These are phyloP conservation scores for Collybia sordida DNA, from an alignment of 768 basidiomycete genomes.

Conservation along the genomic window DNA sequence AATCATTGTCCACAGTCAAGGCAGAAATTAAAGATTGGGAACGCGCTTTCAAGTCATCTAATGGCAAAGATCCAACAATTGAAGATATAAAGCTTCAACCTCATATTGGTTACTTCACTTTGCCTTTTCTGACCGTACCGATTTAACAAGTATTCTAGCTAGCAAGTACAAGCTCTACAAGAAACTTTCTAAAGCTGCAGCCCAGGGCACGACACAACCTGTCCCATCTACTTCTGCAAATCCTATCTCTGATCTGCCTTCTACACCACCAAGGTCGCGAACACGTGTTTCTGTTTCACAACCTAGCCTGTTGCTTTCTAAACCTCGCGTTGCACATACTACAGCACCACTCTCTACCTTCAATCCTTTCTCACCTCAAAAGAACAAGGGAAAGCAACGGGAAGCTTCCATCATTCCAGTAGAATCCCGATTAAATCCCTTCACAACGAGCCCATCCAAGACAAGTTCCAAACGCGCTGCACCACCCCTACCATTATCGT, in stretches of 20 bases:
- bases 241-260: conserved; percentile 27
- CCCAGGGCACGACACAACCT: conserved; percentile 12
- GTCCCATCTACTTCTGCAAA: conserved; percentile 12
- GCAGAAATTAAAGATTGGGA: conserved; percentile 81
- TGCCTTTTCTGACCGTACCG: neutral
- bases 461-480: conserved; percentile 21
- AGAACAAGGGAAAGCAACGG: conserved; percentile 54
- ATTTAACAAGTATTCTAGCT: conserved; percentile 41
- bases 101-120: conserved; percentile 53
- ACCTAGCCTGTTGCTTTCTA: conserved; percentile 36
- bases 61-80: conserved; percentile 61
- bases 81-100: conserved; percentile 70
- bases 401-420: conserved; percentile 16
- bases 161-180: conserved; percentile 84
- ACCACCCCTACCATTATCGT: conserved; percentile 30
- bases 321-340: conserved; percentile 50
- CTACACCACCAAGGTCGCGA: conserved; percentile 35
- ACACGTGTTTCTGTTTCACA: conserved; percentile 24
- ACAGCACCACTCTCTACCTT: conserved; percentile 54
- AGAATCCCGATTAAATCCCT: conserved; percentile 38
- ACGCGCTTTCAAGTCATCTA: conserved; percentile 54
- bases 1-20: conserved; percentile 43
- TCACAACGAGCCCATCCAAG: conserved; percentile 44
- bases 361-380: conserved; percentile 81
- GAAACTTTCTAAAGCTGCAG: conserved; percentile 56